phyloP scores from a whole-genome alignment of 1,284 basidiomycete species.

The Malassezia furfur region DNA sequence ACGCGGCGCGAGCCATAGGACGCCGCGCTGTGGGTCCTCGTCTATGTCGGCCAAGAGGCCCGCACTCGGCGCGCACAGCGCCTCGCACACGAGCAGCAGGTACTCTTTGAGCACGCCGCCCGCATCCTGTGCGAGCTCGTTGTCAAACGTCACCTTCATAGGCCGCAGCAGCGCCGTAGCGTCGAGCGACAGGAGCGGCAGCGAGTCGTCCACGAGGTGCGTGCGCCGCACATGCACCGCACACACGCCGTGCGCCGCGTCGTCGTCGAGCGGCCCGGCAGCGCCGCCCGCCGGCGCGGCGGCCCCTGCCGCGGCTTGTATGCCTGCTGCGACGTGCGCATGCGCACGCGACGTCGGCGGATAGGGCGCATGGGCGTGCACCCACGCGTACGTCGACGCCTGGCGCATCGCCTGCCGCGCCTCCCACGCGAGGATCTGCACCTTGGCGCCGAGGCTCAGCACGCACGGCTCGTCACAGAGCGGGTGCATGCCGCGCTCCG shows the following conservation, averaged over 20 bases:
- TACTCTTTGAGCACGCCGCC: constrained; percentile 33
- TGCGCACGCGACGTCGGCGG: neutral
- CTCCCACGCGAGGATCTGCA: constrained; percentile 21
- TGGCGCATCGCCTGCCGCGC: constrained; percentile 15
- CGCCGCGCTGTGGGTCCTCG: constrained; percentile 10
- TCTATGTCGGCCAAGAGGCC: constrained; percentile 1
- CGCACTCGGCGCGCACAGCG: constrained; percentile 2
- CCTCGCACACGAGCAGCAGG: constrained; percentile 23
- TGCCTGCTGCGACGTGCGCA: neutral
- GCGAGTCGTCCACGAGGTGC: constrained; percentile 8
- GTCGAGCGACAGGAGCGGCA: constrained; percentile 13
- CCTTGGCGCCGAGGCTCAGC: constrained; percentile 27
- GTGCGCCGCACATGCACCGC: constrained; percentile 4
- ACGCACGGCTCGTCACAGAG: constrained; percentile 19
- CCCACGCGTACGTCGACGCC: constrained; percentile 25
- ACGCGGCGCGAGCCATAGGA: neutral
- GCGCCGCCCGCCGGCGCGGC: neutral
- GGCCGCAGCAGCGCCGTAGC: constrained; percentile 7
- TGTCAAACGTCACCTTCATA: constrained; percentile 25
- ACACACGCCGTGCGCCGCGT: neutral
- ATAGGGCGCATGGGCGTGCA: neutral
- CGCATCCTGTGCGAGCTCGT: constrained; percentile 29
- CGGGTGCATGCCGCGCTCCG: neutral
- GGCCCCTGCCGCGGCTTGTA: neutral
- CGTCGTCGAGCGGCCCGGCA: too few species aligned